Evolutionary conservation across 2,329 filamentous ascomycete genomes (phyloP).

Genomic region (Fusarium agapanthi): DNA sequence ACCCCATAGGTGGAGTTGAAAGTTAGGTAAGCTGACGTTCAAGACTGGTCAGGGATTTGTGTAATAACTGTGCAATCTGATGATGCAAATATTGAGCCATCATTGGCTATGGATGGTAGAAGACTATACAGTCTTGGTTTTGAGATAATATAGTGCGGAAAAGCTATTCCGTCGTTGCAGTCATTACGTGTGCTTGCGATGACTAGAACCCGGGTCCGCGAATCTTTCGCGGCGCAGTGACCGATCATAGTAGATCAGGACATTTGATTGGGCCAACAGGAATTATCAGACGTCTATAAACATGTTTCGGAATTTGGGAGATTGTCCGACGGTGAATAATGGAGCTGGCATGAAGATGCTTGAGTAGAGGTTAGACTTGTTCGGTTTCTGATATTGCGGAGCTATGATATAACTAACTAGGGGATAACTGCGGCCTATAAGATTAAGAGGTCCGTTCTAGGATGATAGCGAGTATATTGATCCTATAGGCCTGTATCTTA

Average conservation of each 20-base stretch:
- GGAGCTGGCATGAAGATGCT: fast-evolving
- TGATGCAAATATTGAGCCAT: fast-evolving
- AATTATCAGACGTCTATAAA: neutral
- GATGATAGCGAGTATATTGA: too few relatives aligned
- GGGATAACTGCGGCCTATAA: too few relatives aligned
- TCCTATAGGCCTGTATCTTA: too few relatives aligned
- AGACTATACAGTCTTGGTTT: fast-evolving
- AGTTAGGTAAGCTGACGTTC: neutral
- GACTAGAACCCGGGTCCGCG: fast-evolving
- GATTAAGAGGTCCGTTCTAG: too few relatives aligned
- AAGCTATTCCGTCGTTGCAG: too few relatives aligned
- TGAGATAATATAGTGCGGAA: fast-evolving
- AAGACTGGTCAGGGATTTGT: neutral
- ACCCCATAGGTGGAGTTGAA: fast-evolving
- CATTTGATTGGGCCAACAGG: fast-evolving
- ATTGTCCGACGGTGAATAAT: neutral
- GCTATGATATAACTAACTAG: too few relatives aligned
- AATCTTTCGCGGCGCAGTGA: neutral
- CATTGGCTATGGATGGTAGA: fast-evolving
- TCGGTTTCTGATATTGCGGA: neutral
- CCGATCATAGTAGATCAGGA: fast-evolving
- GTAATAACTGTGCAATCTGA: fast-evolving
- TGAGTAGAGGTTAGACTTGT: too few relatives aligned
- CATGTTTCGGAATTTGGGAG: neutral
- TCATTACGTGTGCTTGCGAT: neutral